phyloP scores from a whole-genome alignment of 441 rosid species.

The Bruguiera hainesii region DNA sequence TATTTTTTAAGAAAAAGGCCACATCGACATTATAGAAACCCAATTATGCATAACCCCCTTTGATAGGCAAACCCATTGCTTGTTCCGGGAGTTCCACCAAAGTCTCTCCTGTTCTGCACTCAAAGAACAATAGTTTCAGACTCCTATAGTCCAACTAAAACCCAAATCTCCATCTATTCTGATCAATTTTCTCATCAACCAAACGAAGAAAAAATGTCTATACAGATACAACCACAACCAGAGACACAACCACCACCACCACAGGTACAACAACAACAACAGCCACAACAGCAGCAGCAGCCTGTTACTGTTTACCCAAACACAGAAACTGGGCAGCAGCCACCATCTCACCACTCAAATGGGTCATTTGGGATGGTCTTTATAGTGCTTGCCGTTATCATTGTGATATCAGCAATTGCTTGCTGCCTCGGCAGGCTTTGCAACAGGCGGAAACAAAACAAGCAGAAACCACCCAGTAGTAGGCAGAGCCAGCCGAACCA shows the following conservation, averaged over 20 bases:
- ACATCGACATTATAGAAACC: not conserved
- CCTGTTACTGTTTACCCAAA: not conserved
- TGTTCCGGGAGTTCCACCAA: not conserved
- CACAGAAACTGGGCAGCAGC: not conserved
- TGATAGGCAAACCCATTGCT: not conserved
- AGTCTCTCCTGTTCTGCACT: not conserved
- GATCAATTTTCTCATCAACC: not conserved
- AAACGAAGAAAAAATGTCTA: not conserved
- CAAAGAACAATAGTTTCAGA: not conserved
- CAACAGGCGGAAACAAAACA: conserved; percentile 2
- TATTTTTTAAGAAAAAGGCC: not conserved
- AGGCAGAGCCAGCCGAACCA: conserved; percentile 2
- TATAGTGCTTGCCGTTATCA: conserved; percentile 16
- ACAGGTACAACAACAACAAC: not conserved
- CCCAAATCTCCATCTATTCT: not conserved
- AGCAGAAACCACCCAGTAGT: not conserved
- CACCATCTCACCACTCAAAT: conserved; percentile 8
- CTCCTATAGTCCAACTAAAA: not conserved
- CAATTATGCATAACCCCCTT: not conserved
- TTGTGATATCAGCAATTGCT: conserved; percentile 15
- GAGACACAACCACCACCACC: not conserved
- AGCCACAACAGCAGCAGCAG: not conserved
- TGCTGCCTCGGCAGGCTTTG: conserved; percentile 18
- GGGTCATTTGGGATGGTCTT: conserved; percentile 17
- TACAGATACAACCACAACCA: not conserved